These are phyloP conservation scores for Sclerotinia sclerotiorum DNA, from an alignment of 2,329 filamentous ascomycete species.

Conservation along the genomic window DNA sequence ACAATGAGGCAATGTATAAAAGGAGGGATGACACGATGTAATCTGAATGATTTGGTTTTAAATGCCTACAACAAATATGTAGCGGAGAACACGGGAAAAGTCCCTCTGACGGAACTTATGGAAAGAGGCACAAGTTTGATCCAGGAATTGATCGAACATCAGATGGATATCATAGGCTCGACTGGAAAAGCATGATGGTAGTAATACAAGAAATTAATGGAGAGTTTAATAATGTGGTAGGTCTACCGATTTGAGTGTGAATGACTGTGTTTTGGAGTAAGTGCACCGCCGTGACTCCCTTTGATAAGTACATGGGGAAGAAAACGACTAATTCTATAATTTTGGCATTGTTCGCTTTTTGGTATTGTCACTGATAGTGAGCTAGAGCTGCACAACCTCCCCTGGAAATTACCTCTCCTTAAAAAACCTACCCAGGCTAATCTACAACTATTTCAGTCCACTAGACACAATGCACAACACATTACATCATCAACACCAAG, in stretches of 20 bases:
- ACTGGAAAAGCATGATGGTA: slow-evolving; percentile 32
- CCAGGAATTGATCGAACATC: slow-evolving; percentile 32
- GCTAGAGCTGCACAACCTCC: not conserved
- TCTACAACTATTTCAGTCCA: not conserved
- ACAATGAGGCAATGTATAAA: slow-evolving; percentile 52
- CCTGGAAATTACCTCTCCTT: too few relatives aligned
- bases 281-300: not conserved
- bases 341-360: not conserved
- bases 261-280: not conserved
- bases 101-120: slow-evolving; percentile 35
- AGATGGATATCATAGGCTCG: slow-evolving; percentile 37
- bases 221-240: not conserved
- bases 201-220: not conserved
- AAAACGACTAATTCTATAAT: not conserved
- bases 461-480: not conserved
- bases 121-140: slow-evolving; percentile 35
- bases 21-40: slow-evolving; percentile 46
- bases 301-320: not conserved
- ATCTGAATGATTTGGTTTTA: slow-evolving; percentile 33
- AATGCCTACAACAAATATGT: slow-evolving; percentile 36
- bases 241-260: not conserved
- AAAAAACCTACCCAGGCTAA: not conserved
- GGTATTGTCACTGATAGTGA: not conserved
- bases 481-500: not conserved
- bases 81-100: slow-evolving; percentile 27